A percentile compares a stretch with the other conserved stretches of the same genome.
Evolutionary conservation across 208 protist species (phyloP).

Genomic region (Crithidia brevicula): DNA sequence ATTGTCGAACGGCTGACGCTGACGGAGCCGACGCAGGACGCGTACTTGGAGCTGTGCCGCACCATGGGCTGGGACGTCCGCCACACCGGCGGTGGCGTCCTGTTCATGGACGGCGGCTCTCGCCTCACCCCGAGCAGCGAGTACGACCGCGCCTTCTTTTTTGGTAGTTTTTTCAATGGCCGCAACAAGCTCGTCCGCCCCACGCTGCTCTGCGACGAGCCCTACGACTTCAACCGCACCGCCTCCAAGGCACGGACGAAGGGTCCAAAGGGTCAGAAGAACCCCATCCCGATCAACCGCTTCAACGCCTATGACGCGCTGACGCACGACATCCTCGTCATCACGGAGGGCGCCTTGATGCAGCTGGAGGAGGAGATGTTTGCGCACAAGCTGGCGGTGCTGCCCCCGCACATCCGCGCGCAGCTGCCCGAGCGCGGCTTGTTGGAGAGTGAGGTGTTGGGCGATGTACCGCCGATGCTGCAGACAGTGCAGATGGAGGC

Average conservation of each 20-base stretch:
- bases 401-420: slow-evolving; percentile 90
- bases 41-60: slow-evolving; percentile 81
- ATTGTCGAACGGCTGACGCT: slow-evolving; percentile 84
- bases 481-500: slow-evolving; percentile 87
- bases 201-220: slow-evolving; percentile 86
- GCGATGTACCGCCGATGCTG: slow-evolving; percentile 66
- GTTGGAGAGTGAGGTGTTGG: slow-evolving; percentile 70
- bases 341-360: slow-evolving; percentile 88
- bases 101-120: slow-evolving; percentile 93
- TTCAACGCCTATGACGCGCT: slow-evolving; percentile 92
- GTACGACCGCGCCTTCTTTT: slow-evolving; percentile 90
- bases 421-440: slow-evolving; percentile 82
- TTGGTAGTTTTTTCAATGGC: slow-evolving; percentile 92
- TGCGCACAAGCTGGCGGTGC: slow-evolving; percentile 78
- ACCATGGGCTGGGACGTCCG: slow-evolving; percentile 91
- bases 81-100: slow-evolving; percentile 86
- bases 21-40: slow-evolving; percentile 78
- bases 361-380: slow-evolving; percentile 92
- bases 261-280: slow-evolving; percentile 90
- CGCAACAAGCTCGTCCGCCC: slow-evolving; percentile 91
- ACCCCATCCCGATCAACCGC: slow-evolving; percentile 91
- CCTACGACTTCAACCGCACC: slow-evolving; percentile 87
- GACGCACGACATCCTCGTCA: slow-evolving; percentile 81
- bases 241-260: slow-evolving; percentile 74
- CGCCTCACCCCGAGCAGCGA: slow-evolving; percentile 85